Base-by-base conservation (phyloP, 2,329 filamentous ascomycete species). In the Fusarium longipes region DNA sequence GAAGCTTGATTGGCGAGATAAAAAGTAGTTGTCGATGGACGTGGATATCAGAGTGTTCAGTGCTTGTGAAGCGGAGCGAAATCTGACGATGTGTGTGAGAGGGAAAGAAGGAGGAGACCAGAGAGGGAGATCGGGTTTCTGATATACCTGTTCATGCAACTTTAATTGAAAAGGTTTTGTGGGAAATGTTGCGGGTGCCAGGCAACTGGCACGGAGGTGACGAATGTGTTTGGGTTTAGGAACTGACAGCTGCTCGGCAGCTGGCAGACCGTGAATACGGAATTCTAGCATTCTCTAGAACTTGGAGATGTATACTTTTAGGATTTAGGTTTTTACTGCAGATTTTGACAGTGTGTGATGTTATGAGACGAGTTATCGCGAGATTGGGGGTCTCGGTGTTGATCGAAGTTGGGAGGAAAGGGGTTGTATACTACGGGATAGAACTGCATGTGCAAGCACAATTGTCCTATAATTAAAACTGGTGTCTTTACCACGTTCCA, bases 11-110 rank as follows among this genome's bases (percentile, higher is more conserved):
- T 22, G 24, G 38, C 14, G 27, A 56, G 25, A 29, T 18, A 63
- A 49, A 47, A 32, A 50, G 44, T 24, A 39, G 29, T 27, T 8
- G 20, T 24, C 20, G n/a, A n/a, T 25, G 18, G 47, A 17, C 40
- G 32, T 29, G 22, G 27, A 17, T 67, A 51, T 40, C 63, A 67
- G 63, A 58, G 20, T 33, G 63, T 22, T 39, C 20, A 15, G 14
- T 22, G 27, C 27, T 25, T 51, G 27, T 47, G 49, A 27, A n/a
- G n/a, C 15, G 29, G 58, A 42, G 33, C 38, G 27, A 35, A 44
- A 58, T 66, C 57, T 59, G 63, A 64, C 15, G 57, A 49, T 50
- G 63, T 8, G 51, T 63, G 11, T 36, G 24, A 38, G 35, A 36
- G 33, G 32, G 30, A 22, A 32, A 39, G 30, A 32, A 12, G 27